Evolutionary conservation across 768 basidiomycete species (phyloP), one percentile per base, ranked within the genome.

Genomic region (Wakefieldia striispora): DNA sequence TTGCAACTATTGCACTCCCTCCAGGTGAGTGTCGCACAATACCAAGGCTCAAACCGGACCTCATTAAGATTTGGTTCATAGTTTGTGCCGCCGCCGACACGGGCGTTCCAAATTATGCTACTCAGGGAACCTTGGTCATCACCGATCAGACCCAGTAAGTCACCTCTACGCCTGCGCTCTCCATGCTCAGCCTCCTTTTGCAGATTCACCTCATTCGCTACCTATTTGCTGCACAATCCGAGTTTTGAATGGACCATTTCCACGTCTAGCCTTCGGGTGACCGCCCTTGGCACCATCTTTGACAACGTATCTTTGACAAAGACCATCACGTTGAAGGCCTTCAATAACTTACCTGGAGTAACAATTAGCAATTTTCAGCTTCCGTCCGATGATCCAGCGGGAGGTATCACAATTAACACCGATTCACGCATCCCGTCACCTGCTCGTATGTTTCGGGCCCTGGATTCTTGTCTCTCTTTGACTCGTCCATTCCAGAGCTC

Each of bases 241-340:
- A 74, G 70, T 49, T 88, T 89, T 55, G 74, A 76, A 5, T 88
- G 86, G 86, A 83, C 78, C 2, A 82, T 88, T 40, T 83, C 83
- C 6, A 85, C 86, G 0, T 52, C 74, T n/a, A 78, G 72, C 36
- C 77, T 88, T 41, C 78, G 82, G 26, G 65, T 89, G 14, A 77
- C 72, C 3, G 85, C 87, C 5, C 75, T 88, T 2, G 83, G 82
- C 14, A 85, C 83, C 11, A 78, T 82, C 54, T 88, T 88, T 54
- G 82, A 86, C 51, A 76, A 78, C 49, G 78, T 88, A 24, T 69
- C 73, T 0, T 72, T 89, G 31, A 76, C 72, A 40, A 88, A 88
- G 66, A 70, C 73, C 2, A 61, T 88, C 34, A 67, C 79, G 4
- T 76, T 88, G 70, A 83, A 80, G 58, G 87, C 85, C 5, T 88